Evolutionary conservation across 2,329 filamentous ascomycete genomes (phyloP), one percentile per base, ranked within the genome.

Genomic region (Penicillium oxalicum): DNA sequence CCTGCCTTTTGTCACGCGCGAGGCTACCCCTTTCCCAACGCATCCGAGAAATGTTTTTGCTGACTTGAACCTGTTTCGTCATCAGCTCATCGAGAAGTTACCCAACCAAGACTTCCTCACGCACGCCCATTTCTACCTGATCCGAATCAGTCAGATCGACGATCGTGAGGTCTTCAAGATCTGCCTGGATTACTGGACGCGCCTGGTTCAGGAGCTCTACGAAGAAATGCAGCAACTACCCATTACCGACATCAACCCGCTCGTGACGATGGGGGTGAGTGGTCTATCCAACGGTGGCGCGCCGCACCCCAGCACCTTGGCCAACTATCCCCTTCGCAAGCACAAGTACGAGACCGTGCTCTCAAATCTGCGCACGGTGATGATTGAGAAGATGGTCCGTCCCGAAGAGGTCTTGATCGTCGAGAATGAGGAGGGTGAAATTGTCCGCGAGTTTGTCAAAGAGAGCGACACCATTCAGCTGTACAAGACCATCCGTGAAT

Each of bases 161-260:
- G 94, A 98, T 65, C 86, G 93, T 47, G 93, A 98, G 70, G 95
- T 98, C 56, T 98, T 98, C 82, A 98, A 98, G 79, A 98, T 98
- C 64, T 95, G 88, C 67, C 77, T 98, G 54, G 94, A 98, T 69
- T 98, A 98, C 75, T 98, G 93, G 93, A 93, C 94, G 34, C 97
- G 96, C 73, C 80, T 97, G 44, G 94, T 98, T 5, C 91, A 95
- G 64, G 93, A 97, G 71, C 80, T 98, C 24, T 98, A 97, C 68
- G 93, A 98, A 68, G 93, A 98, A 75, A 96, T 97, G 91, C 93
- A 98, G 71, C 82, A 90, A 55, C 82, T 97, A 3, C 94, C 93
- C 6, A 88, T 97, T 59, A 90, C 88, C 45, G 93, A 98, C 61
- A 77, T 93, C 61, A 96, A 95, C 67, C 90, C 93, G 9, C 78